A percentile compares a stretch with the other conserved stretches of the same genome.
Evolutionary conservation across 129 eudicot species (phyloP).

Genomic region (Arctium lappa): DNA sequence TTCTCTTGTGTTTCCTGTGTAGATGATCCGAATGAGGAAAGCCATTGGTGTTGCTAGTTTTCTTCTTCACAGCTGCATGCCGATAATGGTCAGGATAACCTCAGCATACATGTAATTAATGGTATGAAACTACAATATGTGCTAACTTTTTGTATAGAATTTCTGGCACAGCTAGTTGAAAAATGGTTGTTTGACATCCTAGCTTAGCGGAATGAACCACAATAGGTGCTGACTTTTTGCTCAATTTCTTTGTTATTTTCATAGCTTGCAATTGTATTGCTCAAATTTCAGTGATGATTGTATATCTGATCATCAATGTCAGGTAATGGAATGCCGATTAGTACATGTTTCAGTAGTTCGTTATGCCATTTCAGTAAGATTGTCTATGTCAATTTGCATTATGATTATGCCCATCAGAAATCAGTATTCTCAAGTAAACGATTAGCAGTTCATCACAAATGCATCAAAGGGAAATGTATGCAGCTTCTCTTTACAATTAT

Average conservation of each 20-base stretch:
- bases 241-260: background rate
- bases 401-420: background rate
- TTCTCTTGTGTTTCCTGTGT: background rate
- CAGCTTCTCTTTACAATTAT: background rate
- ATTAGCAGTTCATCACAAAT: background rate
- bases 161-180: background rate
- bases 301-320: background rate
- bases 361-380: background rate
- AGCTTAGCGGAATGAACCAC: background rate
- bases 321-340: background rate
- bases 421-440: background rate
- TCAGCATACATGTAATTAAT: background rate
- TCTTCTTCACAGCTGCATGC: background rate
- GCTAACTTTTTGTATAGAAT: background rate
- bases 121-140: background rate
- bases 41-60: background rate
- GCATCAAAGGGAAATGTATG: background rate
- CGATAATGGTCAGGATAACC: slow-evolving; percentile 9
- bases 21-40: slow-evolving; percentile 15
- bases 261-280: background rate
- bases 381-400: background rate
- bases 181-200: slow-evolving; percentile 5
- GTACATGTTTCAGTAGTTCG: background rate
- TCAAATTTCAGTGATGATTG: background rate
- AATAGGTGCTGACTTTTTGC: background rate